Percentiles rank a stretch among this genome's conserved stretches.
These are phyloP conservation scores for Jatropha podagrica DNA, from an alignment of 441 rosid genomes.

Conservation along the genomic window DNA sequence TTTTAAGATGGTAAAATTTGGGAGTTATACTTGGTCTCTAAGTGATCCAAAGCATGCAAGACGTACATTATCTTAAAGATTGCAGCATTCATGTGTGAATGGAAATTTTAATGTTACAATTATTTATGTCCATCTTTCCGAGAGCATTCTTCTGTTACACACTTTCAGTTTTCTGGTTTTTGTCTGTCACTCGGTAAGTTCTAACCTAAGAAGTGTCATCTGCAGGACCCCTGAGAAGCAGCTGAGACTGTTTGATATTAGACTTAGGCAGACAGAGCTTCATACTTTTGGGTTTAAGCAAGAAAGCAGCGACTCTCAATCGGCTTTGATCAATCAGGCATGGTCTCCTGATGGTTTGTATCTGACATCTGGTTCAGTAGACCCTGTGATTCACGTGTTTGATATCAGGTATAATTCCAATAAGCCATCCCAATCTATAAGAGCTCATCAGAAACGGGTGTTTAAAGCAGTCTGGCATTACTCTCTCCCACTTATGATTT, in stretches of 20 bases:
- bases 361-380: slow-evolving; percentile 84
- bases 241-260: slow-evolving; percentile 72
- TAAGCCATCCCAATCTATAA: slow-evolving; percentile 78
- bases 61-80: not conserved
- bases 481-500: slow-evolving; percentile 65
- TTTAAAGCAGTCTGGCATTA: slow-evolving; percentile 84
- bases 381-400: slow-evolving; percentile 81
- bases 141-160: not conserved
- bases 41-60: not conserved
- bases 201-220: slow-evolving; percentile 8
- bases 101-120: not conserved
- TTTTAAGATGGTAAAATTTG: not conserved
- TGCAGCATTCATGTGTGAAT: not conserved
- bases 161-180: not conserved
- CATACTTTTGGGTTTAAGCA: slow-evolving; percentile 95
- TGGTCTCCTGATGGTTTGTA: slow-evolving; percentile 95
- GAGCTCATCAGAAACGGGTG: slow-evolving; percentile 87
- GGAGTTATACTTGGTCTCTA: not conserved
- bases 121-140: not conserved
- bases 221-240: slow-evolving; percentile 79
- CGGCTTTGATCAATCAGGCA: slow-evolving; percentile 85
- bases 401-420: slow-evolving; percentile 77
- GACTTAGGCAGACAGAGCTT: slow-evolving; percentile 73
- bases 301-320: slow-evolving; percentile 90
- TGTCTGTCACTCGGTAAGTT: slow-evolving; percentile 5